A percentile compares a stretch with the other conserved stretches of the same genome.
phyloP scores from a whole-genome alignment of 768 basidiomycete genomes.

The Phaeotremella skinneri region DNA sequence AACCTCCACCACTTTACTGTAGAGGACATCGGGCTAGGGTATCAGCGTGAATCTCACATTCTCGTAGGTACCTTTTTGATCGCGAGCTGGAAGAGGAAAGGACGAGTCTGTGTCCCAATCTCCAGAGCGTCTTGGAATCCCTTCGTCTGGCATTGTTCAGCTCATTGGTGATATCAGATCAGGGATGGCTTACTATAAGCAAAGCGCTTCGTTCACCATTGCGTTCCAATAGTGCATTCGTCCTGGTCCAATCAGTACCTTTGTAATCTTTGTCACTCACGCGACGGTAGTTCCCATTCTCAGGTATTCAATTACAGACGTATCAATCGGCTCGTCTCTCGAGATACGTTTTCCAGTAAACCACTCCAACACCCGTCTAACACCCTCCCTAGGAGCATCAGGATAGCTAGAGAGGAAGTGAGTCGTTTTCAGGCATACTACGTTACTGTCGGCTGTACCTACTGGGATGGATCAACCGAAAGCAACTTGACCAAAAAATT shows the following conservation, averaged over 20 bases:
- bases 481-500: constrained; percentile 18
- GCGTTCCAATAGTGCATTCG: constrained; percentile 16
- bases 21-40: constrained; percentile 59
- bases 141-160: constrained; percentile 4
- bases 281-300: constrained; percentile 26
- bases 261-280: constrained; percentile 2
- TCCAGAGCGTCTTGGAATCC: constrained; percentile 65
- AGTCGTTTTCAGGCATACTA: neutral
- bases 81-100: constrained; percentile 87
- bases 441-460: neutral
- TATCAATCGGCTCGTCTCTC: constrained; percentile 62
- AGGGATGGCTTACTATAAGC: constrained; percentile 15
- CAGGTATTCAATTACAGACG: constrained; percentile 16
- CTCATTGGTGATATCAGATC: neutral
- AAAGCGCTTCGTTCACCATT: constrained; percentile 19
- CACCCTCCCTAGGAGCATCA: constrained; percentile 23
- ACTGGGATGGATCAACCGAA: constrained; percentile 13
- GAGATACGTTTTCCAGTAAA: constrained; percentile 55
- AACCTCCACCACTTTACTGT: constrained; percentile 64
- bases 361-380: constrained; percentile 24
- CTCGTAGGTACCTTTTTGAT: constrained; percentile 55
- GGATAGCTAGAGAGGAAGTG: constrained; percentile 4
- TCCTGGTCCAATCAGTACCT: neutral
- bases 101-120: constrained; percentile 89
- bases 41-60: neutral